Base-by-base conservation (phyloP, 805 yeast genomes). In the Spathaspora boniae region DNA sequence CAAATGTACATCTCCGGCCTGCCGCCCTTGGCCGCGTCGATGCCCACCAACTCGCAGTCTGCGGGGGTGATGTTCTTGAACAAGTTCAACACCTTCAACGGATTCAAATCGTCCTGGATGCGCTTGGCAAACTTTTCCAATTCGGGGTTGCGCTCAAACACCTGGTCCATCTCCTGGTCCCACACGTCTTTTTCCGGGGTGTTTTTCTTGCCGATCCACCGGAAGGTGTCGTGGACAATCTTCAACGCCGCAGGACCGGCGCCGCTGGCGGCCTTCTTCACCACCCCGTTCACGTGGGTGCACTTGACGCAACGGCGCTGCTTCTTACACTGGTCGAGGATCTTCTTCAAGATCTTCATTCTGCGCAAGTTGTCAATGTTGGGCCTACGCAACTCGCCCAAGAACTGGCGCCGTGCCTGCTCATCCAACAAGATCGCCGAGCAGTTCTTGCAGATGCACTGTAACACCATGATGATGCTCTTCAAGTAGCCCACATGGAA, bases 401-500 rank as follows among this genome's bases (percentile, higher is more conserved):
- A 58, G 53, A 81, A 89, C 45, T 70, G 70, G 40, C 89, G 68
- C 50, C 82, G 86, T 19, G 79, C 71, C 30, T 67, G 71, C 47
- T 86, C 95, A 45, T 82, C 86, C 28, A 93, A 65, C 44, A 93
- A 64, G 16, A 93, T 61, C 7, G 80, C 67, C 1, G 95, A 84
- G 63, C 99, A 93, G 44, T 74, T 77, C 57, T 93, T 93, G 69
- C 99, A 93, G 42, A 93, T 80, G 36, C 86, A 78, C 59, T 93
- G 98, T 37, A 93, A 63, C 26, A 93, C 88, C 53, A 80, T 83
- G 45, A 93, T 84, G 16, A 87, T 84, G 28, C 89, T 81, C 58
- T 91, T 91, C 72, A 93, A 93, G 59, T 89, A 93, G 14, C 99
- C 99, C 31, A 93, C 93, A 54, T 93, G 98, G 65, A 91, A 93